Percentiles rank a stretch among this genome's conserved stretches.
Evolutionary conservation across 192 early-diverging fungal genomes (phyloP).

Genomic region (Podila epicladia): DNA sequence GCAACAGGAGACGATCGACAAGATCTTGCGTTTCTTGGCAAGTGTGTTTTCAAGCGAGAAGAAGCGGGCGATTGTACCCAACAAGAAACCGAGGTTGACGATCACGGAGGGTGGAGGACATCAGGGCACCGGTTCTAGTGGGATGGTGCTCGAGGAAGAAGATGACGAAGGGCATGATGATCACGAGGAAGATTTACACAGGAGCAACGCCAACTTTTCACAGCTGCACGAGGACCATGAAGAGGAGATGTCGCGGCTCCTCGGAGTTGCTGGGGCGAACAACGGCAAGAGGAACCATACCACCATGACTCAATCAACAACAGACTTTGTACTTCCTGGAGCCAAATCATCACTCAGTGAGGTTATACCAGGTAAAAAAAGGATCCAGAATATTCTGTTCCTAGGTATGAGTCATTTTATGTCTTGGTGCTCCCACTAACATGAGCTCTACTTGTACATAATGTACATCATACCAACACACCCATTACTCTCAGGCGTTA

Average conservation of each 20-base stretch:
- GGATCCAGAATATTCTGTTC: no score
- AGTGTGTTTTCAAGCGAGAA: slow-evolving; percentile 77
- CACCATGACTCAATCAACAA: neutral
- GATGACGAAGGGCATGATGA: neutral
- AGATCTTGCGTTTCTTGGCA: slow-evolving; percentile 92
- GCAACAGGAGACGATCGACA: slow-evolving; percentile 94
- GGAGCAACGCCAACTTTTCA: neutral
- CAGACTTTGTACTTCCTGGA: neutral
- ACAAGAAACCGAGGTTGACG: slow-evolving; percentile 52
- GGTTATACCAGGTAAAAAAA: slow-evolving; percentile 18
- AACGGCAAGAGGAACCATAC: slow-evolving; percentile 28
- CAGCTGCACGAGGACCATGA: neutral
- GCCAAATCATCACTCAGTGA: slow-evolving; percentile 19
- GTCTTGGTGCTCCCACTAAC: neutral
- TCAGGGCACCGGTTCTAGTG: neutral
- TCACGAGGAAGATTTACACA: neutral
- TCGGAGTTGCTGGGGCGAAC: neutral
- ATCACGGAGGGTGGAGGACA: slow-evolving; percentile 37
- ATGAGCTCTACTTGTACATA: no score
- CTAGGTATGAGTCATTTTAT: neutral
- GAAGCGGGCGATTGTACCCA: slow-evolving; percentile 59
- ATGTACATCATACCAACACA: neutral
- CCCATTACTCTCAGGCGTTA: slow-evolving; percentile 6
- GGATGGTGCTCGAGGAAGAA: slow-evolving; percentile 14
- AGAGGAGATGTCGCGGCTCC: neutral